These are phyloP conservation scores for Davidsoniella virescens DNA, from an alignment of 2,329 filamentous ascomycete species.

Conservation along the genomic window DNA sequence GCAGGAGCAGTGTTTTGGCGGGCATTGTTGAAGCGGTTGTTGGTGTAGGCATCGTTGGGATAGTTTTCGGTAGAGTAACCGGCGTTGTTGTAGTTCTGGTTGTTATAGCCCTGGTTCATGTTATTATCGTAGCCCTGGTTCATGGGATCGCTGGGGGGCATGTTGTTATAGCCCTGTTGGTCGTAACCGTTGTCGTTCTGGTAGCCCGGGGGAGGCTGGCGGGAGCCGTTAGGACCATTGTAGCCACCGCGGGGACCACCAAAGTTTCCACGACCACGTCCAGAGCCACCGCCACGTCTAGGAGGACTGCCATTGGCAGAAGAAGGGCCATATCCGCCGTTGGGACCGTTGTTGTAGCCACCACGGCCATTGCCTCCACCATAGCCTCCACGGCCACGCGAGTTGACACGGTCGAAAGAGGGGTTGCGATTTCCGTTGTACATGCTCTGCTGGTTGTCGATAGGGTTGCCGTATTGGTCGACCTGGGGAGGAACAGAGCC, in stretches of 20 bases:
- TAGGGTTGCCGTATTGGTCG: conserved; percentile 51
- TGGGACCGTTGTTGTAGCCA: conserved; percentile 20
- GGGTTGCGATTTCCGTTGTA: conserved; percentile 15
- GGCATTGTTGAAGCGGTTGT: conserved; percentile 18
- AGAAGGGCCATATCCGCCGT: conserved; percentile 18
- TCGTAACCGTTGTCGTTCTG: conserved; percentile 16
- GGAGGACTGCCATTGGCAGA: conserved; percentile 17
- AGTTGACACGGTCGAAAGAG: conserved; percentile 31
- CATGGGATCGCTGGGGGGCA: conserved; percentile 15
- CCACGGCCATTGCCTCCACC: conserved; percentile 37
- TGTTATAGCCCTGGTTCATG: neutral
- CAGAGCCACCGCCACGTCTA: conserved; percentile 27
- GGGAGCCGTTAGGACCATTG: conserved; percentile 21
- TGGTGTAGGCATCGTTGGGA: conserved; percentile 17
- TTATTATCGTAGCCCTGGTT: conserved; percentile 1
- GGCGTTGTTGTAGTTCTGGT: neutral
- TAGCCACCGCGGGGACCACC: conserved; percentile 22
- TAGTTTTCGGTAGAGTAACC: neutral
- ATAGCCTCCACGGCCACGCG: conserved; percentile 38
- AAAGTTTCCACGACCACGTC: conserved; percentile 19
- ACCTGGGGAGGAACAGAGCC: conserved; percentile 23
- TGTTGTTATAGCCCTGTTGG: conserved; percentile 21
- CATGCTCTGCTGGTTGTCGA: conserved; percentile 16
- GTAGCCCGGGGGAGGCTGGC: conserved; percentile 28
- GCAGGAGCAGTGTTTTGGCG: neutral